Evolutionary conservation across 2,329 filamentous ascomycete species (phyloP).

Genomic region (Exophiala mesophila): DNA sequence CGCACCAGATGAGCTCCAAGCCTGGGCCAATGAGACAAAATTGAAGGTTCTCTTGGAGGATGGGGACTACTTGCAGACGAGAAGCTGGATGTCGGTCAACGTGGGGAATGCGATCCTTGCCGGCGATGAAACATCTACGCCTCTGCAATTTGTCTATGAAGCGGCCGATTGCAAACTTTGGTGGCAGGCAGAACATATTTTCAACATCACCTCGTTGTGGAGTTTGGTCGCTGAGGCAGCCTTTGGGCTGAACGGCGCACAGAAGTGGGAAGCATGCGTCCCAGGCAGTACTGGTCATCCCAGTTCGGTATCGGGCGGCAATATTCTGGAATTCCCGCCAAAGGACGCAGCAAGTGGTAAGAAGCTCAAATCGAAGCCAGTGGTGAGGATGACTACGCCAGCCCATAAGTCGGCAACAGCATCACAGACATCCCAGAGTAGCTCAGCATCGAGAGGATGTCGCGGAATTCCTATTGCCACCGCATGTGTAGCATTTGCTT

Average conservation of each 20-base stretch:
- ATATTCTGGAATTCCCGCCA: not conserved
- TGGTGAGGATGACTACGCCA: no score
- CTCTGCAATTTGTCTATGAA: constrained; percentile 57
- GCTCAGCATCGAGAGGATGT: no score
- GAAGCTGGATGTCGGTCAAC: constrained; percentile 31
- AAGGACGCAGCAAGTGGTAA: not conserved
- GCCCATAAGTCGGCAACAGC: no score
- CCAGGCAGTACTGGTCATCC: constrained; percentile 12
- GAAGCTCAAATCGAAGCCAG: not conserved
- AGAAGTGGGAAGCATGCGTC: constrained; percentile 7
- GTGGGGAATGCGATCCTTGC: constrained; percentile 41
- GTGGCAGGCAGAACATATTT: constrained; percentile 9
- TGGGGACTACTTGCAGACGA: not conserved
- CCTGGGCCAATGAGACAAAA: not conserved
- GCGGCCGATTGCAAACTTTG: constrained; percentile 53
- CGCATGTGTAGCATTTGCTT: no score
- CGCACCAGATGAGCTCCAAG: not conserved
- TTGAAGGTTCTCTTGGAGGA: not conserved
- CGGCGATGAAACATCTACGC: constrained; percentile 38
- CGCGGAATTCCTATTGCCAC: no score
- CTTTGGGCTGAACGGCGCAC: constrained; percentile 8
- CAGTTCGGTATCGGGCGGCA: not conserved
- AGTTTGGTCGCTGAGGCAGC: constrained; percentile 10
- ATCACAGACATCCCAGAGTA: no score
- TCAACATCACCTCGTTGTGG: constrained; percentile 6